A percentile compares a stretch with the other conserved stretches of the same genome.
Evolutionary conservation across 768 basidiomycete species (phyloP).

Genomic region (Termitomyces sp.): DNA sequence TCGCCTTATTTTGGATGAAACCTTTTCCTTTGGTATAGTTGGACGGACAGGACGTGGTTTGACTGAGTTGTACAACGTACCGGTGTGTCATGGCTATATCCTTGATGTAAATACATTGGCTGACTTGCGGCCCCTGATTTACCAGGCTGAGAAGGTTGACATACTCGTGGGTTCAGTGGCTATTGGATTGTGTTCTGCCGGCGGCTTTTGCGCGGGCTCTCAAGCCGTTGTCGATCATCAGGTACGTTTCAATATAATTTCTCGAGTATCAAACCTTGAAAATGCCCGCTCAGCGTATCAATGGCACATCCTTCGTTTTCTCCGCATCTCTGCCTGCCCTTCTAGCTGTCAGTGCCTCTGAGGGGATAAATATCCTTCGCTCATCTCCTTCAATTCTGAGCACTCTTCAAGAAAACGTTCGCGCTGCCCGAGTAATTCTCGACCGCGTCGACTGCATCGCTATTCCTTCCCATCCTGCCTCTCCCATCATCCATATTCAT

Average conservation of each 20-base stretch:
- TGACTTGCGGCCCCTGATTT: neutral
- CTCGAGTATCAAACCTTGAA: neutral
- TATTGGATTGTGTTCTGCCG: conserved; percentile 73
- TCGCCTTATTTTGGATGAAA: conserved; percentile 90
- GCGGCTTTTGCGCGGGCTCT: conserved; percentile 95
- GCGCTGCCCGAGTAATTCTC: conserved; percentile 70
- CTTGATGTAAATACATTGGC: neutral
- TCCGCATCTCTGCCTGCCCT: conserved; percentile 92
- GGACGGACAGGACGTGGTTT: conserved; percentile 92
- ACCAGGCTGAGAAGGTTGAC: conserved; percentile 81
- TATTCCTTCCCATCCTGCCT: conserved; percentile 81
- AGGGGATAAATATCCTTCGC: conserved; percentile 76
- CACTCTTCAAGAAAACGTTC: conserved; percentile 76
- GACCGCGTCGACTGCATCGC: conserved; percentile 77
- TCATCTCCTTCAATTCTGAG: conserved; percentile 71
- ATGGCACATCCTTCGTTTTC: conserved; percentile 92
- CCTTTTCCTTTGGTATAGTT: conserved; percentile 87
- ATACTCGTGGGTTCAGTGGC: conserved; percentile 92
- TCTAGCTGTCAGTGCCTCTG: conserved; percentile 82
- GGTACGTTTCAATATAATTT: conserved; percentile 28
- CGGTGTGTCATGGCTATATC: conserved; percentile 42
- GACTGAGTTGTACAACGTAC: conserved; percentile 91
- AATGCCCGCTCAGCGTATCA: conserved; percentile 65
- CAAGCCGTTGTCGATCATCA: conserved; percentile 82
- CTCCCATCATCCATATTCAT: conserved; percentile 84